Percentiles rank a stretch among this genome's conserved stretches.
phyloP scores from a whole-genome alignment of 202 grass and related monocot species.

The Setaria viridis region DNA sequence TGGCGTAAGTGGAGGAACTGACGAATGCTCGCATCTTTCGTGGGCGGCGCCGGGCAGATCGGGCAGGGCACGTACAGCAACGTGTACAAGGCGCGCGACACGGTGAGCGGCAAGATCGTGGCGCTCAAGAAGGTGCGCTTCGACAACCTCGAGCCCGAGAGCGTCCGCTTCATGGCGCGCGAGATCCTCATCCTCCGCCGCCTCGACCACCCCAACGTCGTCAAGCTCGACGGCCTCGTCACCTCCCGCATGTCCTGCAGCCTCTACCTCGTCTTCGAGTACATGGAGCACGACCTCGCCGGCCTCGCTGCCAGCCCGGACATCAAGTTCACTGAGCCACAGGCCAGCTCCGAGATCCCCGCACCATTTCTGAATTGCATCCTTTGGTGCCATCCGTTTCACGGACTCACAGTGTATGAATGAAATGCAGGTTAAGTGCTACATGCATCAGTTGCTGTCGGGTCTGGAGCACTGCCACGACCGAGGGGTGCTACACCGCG shows the following conservation, averaged over 20 bases:
- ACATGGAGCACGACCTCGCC: conserved; percentile 92
- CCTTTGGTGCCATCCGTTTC: background rate
- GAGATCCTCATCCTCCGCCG: conserved; percentile 89
- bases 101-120: conserved; percentile 76
- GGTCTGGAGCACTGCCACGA: conserved; percentile 84
- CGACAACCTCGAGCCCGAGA: conserved; percentile 95
- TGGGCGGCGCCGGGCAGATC: conserved; percentile 50
- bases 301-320: conserved; percentile 83
- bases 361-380: background rate
- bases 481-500: conserved; percentile 76
- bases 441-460: conserved; percentile 74
- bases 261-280: conserved; percentile 90
- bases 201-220: conserved; percentile 81
- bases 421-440: conserved; percentile 81
- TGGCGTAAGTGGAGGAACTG: conserved; percentile 23
- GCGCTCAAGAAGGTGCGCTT: conserved; percentile 95
- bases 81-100: conserved; percentile 91
- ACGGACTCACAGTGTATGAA: background rate
- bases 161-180: conserved; percentile 89
- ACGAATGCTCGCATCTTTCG: conserved; percentile 45
- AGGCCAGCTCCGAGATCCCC: conserved; percentile 55
- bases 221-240: conserved; percentile 83
- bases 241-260: conserved; percentile 94
- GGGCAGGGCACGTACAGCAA: conserved; percentile 95
- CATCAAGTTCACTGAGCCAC: conserved; percentile 90